Evolutionary conservation across 805 yeast genomes (phyloP), one percentile per base, ranked within the genome.

Genomic region (Pichia nakasei): DNA sequence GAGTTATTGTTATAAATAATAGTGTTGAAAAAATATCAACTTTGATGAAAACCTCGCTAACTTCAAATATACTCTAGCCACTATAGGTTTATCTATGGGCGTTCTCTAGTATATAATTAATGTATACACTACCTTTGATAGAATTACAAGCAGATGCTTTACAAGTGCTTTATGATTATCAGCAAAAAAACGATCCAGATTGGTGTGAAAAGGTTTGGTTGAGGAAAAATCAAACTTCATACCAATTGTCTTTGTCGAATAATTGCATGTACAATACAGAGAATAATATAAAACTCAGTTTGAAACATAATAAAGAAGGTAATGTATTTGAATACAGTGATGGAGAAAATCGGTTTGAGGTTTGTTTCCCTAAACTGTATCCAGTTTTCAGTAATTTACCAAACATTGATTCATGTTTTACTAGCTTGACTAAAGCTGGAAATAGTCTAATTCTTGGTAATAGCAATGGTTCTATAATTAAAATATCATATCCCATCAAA

Each of bases 141-240:
- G 32, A 44, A 12, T 33, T 44, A 2, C 47, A 44, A 19, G 21
- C 38, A 1, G 47, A 44, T 37, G 31, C 38, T 24, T 20, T 44
- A 18, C 38, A 44, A 21, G 41, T 40, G 8, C 9, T 40, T 1
- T 3, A 12, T 15, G 40, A 39, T 13, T 21, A 4, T 3, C 32
- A 32, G 17, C 4, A 15, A 3, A 11, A 31, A 2, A 22, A 20
- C 11, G 15, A 3, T 22, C n/a, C 13, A 9, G 40, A 1, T 8
- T 18, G 15, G 17, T 32, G 24, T 18, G 43, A 44, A 20, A 37
- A 27, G 4, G 34, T 44, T 13, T 44, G 47, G 47, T 5, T 44
- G 6, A 17, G 39, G 9, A 31, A 36, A 9, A 33, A 40, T 6
- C 20, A 36, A 5, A 8, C 20, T 2, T n/a, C 43, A 7, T 27